Evolutionary conservation across 345 rosid genomes (phyloP).

Genomic region (Microthlaspi erraticum): DNA sequence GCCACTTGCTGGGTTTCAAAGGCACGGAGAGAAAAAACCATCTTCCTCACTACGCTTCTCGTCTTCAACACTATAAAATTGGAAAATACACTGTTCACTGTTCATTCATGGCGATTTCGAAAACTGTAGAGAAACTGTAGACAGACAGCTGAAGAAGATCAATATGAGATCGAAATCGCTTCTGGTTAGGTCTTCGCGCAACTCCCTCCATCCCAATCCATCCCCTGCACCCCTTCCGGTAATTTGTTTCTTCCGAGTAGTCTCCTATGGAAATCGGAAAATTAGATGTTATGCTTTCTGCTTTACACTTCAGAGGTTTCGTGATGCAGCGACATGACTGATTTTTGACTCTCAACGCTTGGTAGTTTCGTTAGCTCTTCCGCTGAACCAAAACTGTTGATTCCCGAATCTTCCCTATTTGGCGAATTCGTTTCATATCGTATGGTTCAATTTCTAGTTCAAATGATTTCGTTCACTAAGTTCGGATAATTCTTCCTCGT

Average conservation of each 20-base stretch:
- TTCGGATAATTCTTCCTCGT: neutral
- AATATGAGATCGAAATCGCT: slow-evolving; percentile 34
- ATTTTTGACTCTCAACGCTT: neutral
- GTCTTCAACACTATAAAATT: neutral
- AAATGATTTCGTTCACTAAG: neutral
- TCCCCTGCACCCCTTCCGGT: slow-evolving; percentile 23
- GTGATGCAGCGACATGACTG: neutral
- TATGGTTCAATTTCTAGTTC: neutral
- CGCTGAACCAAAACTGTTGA: neutral
- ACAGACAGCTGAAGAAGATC: slow-evolving; percentile 16
- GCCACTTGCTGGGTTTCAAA: neutral
- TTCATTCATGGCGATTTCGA: slow-evolving; percentile 6
- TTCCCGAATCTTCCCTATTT: neutral
- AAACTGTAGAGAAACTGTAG: slow-evolving; percentile 21
- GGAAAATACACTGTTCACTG: neutral
- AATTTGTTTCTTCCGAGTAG: neutral
- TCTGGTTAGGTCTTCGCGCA: slow-evolving; percentile 21
- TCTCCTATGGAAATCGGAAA: neutral
- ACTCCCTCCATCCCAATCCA: slow-evolving; percentile 14
- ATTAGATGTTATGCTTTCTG: neutral
- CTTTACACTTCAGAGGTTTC: neutral
- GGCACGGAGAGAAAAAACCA: neutral
- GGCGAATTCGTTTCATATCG: neutral
- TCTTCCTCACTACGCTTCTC: neutral
- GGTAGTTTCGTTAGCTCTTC: slow-evolving; percentile 11